Base-by-base conservation (phyloP, 352 stramenopile genomes). In the Pythium brassicae region DNA sequence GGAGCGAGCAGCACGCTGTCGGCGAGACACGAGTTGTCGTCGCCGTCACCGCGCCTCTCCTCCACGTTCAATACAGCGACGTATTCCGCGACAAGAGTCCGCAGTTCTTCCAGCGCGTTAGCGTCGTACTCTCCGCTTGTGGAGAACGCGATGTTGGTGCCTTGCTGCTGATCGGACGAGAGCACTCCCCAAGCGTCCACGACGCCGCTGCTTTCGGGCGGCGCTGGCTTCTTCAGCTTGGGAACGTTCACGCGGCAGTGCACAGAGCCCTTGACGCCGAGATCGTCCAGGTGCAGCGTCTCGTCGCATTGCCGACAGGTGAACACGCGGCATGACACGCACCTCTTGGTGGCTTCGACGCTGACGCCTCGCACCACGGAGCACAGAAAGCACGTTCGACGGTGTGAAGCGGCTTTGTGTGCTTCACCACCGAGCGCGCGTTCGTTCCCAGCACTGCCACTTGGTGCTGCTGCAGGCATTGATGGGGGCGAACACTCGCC, bases 281-380 rank as follows among this genome's bases (percentile, higher is more conserved):
- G 57, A 54, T 89, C 78, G 37, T 89, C 76, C 7, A 84, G 49
- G 47, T 89, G 78, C 32, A 87, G 52, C 19, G 74, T 40, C 0
- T 65, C 68, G 50, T 89, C 78, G 37, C 76, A 89, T 0, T 51
- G 23, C 3, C 17, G 22, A 26, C 78, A 89, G n/a, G 76, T 20
- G 45, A 75, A 75, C 10, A 72, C 44, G 14, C 64, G 68, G 34
- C 78, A 89, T 3, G 63, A 65, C 22, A 89, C 49, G 27, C 78
- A 89, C 6, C 78, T 61, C 42, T 70, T 82, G 43, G 29, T 44
- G 3, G 63, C 53, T 19, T 34, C 34, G 27, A 52, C 40, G 20
- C 40, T 48, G 8, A 17, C 42, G 12, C 62, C 50, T 35, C 42
- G 55, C 15, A 78, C 35, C 8, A 72, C 49, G 25, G 59, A 72